Base-by-base conservation (phyloP, 2,329 filamentous ascomycete genomes). In the Trichoderma sp. region DNA sequence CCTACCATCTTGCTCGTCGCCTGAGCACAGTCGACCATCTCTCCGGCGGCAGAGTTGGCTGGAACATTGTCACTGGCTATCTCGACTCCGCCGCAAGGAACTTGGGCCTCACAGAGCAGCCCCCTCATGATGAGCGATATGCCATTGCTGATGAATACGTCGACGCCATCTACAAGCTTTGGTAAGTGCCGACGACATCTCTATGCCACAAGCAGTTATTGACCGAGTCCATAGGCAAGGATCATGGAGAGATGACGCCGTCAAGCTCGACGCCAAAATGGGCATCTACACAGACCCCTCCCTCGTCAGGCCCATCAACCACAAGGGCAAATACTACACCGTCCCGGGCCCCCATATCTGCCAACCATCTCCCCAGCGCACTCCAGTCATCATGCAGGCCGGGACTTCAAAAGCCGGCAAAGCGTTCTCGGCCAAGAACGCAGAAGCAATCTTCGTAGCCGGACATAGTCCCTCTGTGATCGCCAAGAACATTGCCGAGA, bases 1-100 rank as follows among this genome's bases (percentile, higher is more conserved):
- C 88, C 0, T 90, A 89, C 70, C 84, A 89, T 68, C 77, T 90
- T 15, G 88, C 88, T 0, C 76, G 88, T 19, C 77, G 87, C n/a
- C 75, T 90, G 12, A 86, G 84, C 4, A 90, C 88, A 0, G 79
- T 90, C 0, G 88, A 91, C 70, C 88, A 90, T 72, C 75, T 90
- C 10, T 86, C 86, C 0, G 84, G 84, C 55, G 87, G 88, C n/a
- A 79, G 87, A 55, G 73, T 77, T 2, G 76, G 72, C 10, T 78
- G 75, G 75, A 78, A 78, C 76, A 84, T 91, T 57, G 88, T 90
- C 0, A 90, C 88, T 0, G 85, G 86, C 26, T 90, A 90, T 68
- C 80, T 90, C 1, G 86, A 90, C 70, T 87, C 84, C 2, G 88
- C 88, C 0, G 88, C 88, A 0, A 78, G 84, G 1, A 90, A 90